phyloP scores from a whole-genome alignment of 148 eudicot genomes.

The Chenopodium formosanum region DNA sequence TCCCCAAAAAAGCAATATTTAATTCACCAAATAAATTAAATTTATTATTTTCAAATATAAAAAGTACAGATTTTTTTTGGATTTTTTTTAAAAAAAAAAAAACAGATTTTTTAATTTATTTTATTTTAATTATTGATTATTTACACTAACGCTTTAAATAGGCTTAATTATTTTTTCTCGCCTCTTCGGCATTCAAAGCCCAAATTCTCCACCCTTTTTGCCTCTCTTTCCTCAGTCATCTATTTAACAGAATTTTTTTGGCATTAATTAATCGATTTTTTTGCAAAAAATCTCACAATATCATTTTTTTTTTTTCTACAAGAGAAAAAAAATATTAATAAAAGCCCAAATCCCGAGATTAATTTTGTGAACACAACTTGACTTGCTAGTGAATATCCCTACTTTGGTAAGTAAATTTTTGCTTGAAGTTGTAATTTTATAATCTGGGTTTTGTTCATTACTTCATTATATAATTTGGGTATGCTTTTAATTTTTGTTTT shows the following conservation, averaged over 20 bases:
- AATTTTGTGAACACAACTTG: slow-evolving; percentile 4
- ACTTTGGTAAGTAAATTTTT: slow-evolving; percentile 20
- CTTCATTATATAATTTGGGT: slow-evolving; percentile 25
- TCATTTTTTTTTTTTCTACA: neutral
- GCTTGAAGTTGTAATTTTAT: neutral
- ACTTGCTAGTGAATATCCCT: slow-evolving; percentile 5
- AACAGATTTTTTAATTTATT: neutral
- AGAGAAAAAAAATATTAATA: neutral
- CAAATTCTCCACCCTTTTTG: neutral
- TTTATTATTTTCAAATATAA: too few relatives aligned
- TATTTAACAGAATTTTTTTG: neutral
- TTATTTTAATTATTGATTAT: neutral
- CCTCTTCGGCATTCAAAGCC: slow-evolving; percentile 20
- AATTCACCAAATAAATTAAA: too few relatives aligned
- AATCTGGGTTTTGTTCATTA: slow-evolving; percentile 27
- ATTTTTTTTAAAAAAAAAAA: too few relatives aligned
- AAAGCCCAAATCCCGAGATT: slow-evolving; percentile 22
- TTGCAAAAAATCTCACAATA: slow-evolving; percentile 16
- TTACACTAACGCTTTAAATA: slow-evolving; percentile 15
- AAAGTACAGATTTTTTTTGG: too few relatives aligned
- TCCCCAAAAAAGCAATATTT: too few relatives aligned
- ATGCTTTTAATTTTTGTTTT: slow-evolving; percentile 10
- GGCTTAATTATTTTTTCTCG: slow-evolving; percentile 5
- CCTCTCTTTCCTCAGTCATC: neutral
- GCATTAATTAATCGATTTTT: neutral